Conservation (phyloP, 202 grass and related monocot species). For the Alloteropsis angusta region DNA sequence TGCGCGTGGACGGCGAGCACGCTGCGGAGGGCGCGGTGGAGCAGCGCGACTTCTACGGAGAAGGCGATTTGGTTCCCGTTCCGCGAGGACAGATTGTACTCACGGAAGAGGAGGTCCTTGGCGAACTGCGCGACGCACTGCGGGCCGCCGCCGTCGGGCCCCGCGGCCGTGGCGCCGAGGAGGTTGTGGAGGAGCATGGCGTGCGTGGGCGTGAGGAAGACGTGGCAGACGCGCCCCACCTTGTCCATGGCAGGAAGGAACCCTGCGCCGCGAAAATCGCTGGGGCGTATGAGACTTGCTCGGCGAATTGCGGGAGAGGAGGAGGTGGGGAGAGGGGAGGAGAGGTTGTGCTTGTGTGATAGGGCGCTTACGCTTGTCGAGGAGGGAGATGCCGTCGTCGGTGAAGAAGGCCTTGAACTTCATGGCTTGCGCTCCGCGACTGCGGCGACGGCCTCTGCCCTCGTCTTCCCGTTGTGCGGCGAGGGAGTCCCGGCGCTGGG, state of each 20-base stretch:
- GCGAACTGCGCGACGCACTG: slow-evolving; percentile 88
- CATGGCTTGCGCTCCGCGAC: slow-evolving; percentile 27
- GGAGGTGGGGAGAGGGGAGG: not conserved
- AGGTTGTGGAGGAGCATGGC: slow-evolving; percentile 90
- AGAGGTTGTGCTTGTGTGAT: not conserved
- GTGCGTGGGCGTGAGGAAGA: slow-evolving; percentile 73
- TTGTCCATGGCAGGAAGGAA: slow-evolving; percentile 84
- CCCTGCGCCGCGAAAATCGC: slow-evolving; percentile 18
- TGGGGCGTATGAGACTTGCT: slow-evolving; percentile 29
- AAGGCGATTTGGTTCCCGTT: slow-evolving; percentile 64
- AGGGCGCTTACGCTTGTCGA: slow-evolving; percentile 62
- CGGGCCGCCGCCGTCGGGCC: slow-evolving; percentile 52
- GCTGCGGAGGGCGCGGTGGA: slow-evolving; percentile 80
- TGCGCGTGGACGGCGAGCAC: slow-evolving; percentile 73
- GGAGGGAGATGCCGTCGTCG: slow-evolving; percentile 71
- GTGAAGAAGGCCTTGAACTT: slow-evolving; percentile 95
- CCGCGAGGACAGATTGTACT: slow-evolving; percentile 75
- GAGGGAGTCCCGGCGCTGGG: not conserved
- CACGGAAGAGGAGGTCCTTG: slow-evolving; percentile 84
- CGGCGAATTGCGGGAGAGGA: slow-evolving; percentile 34
- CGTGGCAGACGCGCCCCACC: slow-evolving; percentile 68
- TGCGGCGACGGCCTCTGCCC: not conserved
- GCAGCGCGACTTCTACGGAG: slow-evolving; percentile 58
- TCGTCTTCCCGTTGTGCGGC: not conserved
- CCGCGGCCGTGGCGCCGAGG: slow-evolving; percentile 36